Evolutionary conservation across 768 basidiomycete species (phyloP).

Genomic region (Mycena epipterygia): DNA sequence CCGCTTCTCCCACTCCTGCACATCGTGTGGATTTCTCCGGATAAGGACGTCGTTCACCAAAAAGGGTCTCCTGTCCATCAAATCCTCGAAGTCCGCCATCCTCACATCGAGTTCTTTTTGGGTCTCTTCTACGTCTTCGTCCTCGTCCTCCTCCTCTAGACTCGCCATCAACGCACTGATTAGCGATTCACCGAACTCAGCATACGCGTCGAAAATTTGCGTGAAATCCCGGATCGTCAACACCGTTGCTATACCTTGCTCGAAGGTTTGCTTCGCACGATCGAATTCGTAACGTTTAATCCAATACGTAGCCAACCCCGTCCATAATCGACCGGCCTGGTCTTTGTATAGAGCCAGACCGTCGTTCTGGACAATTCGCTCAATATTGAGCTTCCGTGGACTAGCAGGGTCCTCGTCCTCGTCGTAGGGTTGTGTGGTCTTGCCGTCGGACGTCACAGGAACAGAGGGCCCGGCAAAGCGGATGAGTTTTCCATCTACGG

Average conservation of each 20-base stretch:
- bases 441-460: constrained; percentile 64
- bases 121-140: constrained; percentile 85
- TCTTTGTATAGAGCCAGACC: constrained; percentile 94
- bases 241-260: constrained; percentile 85
- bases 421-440: constrained; percentile 68
- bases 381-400: constrained; percentile 83
- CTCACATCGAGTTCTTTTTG: constrained; percentile 87
- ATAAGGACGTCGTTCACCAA: constrained; percentile 95
- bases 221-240: constrained; percentile 97
- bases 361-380: constrained; percentile 85
- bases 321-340: constrained; percentile 96
- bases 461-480: constrained; percentile 79
- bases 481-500: constrained; percentile 73
- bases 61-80: constrained; percentile 97
- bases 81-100: constrained; percentile 93
- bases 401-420: constrained; percentile 88
- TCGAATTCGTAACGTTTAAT: constrained; percentile 98
- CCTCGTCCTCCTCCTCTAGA: constrained; percentile 85
- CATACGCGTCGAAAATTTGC: constrained; percentile 97
- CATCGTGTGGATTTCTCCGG: constrained; percentile 95
- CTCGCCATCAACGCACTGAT: constrained; percentile 92
- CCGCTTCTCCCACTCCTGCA: constrained; percentile 99
- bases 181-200: constrained; percentile 92
- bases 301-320: constrained; percentile 97
- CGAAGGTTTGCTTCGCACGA: constrained; percentile 89